Evolutionary conservation across 805 yeast genomes (phyloP).

Genomic region (Metschnikowia reukaufii): DNA sequence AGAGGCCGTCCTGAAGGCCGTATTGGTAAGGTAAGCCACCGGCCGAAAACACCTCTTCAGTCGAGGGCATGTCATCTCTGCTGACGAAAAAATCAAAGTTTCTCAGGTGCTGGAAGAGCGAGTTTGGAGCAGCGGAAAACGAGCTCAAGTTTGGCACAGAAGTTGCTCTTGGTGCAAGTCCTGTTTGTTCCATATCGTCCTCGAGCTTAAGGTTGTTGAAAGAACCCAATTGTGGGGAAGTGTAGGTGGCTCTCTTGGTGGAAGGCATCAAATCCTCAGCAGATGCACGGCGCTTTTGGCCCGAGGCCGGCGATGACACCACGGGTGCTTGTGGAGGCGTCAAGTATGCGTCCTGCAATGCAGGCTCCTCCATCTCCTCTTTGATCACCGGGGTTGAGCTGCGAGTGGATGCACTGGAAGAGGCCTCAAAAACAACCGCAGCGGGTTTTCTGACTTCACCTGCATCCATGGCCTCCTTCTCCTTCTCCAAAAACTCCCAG

Average conservation of each 20-base stretch:
- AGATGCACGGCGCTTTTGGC: conserved; percentile 8
- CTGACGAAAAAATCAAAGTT: conserved; percentile 7
- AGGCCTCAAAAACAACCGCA: neutral
- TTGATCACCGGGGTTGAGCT: conserved; percentile 4
- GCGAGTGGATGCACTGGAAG: neutral
- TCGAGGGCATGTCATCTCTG: conserved; percentile 8
- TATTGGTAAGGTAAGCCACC: no score
- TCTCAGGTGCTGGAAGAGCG: conserved; percentile 12
- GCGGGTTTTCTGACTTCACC: neutral
- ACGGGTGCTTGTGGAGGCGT: conserved; percentile 5
- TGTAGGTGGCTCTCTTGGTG: conserved; percentile 11
- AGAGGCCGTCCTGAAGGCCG: conserved; percentile 3
- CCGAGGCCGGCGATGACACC: conserved; percentile 5
- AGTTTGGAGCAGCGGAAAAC: conserved; percentile 7
- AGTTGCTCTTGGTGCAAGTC: conserved; percentile 18
- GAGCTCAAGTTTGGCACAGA: conserved; percentile 22
- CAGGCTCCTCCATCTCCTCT: conserved; percentile 5
- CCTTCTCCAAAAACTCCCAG: conserved; percentile 53
- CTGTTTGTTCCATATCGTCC: conserved; percentile 1
- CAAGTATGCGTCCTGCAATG: conserved; percentile 6
- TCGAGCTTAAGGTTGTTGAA: conserved; percentile 12
- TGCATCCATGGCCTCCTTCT: conserved; percentile 12
- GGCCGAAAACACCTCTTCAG: conserved; percentile 10
- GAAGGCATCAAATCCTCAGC: conserved; percentile 13
- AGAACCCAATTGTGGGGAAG: conserved; percentile 8